Conservation (phyloP, 2,329 filamentous ascomycete genomes). For the Pseudogymnoascus sp. region DNA sequence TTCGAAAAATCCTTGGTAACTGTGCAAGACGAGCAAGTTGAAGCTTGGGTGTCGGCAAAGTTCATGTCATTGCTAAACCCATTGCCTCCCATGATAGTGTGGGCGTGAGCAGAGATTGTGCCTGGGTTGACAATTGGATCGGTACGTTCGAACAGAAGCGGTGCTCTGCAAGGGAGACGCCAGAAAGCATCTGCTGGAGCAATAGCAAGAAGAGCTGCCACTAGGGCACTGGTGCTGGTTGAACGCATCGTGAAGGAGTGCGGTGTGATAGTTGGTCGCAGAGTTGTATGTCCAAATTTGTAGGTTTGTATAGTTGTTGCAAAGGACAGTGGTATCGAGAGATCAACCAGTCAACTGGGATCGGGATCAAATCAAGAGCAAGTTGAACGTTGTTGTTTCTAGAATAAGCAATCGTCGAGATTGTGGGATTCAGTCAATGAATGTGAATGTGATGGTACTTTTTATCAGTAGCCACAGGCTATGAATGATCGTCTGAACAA, state of each 20-base stretch:
- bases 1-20: conserved; percentile 54
- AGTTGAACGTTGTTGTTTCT: conserved; percentile 10
- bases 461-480: conserved; percentile 10
- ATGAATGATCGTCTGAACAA: neutral
- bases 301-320: neutral
- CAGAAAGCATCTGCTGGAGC: conserved; percentile 36
- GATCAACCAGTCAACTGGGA: conserved; percentile 10
- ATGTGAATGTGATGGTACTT: conserved; percentile 1
- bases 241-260: conserved; percentile 11
- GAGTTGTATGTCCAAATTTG: neutral
- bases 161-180: conserved; percentile 32
- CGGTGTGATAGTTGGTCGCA: neutral
- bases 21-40: conserved; percentile 56
- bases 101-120: conserved; percentile 44
- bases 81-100: conserved; percentile 54
- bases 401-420: conserved; percentile 4
- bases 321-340: conserved; percentile 8
- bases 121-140: conserved; percentile 54
- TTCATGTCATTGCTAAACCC: conserved; percentile 48
- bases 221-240: conserved; percentile 5
- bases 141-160: conserved; percentile 40
- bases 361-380: conserved; percentile 6
- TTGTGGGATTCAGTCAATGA: conserved; percentile 4
- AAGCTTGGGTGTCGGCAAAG: conserved; percentile 42
- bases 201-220: conserved; percentile 16